Evolutionary conservation across 2,329 filamentous ascomycete species (phyloP).

Genomic region (Aureobasidium sp.): DNA sequence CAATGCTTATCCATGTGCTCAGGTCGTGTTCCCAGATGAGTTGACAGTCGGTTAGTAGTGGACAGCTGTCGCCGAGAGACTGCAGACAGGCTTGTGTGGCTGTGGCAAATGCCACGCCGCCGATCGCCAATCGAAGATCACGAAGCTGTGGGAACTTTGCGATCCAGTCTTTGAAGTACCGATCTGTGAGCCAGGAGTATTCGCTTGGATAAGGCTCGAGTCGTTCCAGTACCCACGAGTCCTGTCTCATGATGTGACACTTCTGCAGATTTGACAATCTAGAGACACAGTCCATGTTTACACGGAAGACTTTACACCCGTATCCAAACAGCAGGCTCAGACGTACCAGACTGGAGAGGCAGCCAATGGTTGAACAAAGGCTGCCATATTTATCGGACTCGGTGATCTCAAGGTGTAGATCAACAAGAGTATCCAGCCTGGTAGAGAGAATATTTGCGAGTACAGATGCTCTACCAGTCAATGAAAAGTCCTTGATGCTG

Average conservation of each 20-base stretch:
- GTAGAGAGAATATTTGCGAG: neutral
- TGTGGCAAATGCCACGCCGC: no score
- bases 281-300: neutral
- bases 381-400: no score
- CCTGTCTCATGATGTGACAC: neutral
- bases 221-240: no score
- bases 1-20: neutral
- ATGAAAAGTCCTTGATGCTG: neutral
- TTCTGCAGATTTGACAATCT: neutral
- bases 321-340: no score
- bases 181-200: neutral
- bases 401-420: neutral
- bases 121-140: neutral
- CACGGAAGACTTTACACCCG: neutral
- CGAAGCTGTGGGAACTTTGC: neutral
- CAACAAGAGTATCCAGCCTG: neutral
- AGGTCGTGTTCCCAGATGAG: neutral
- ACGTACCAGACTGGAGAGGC: neutral
- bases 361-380: neutral
- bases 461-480: accelerated
- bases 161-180: neutral
- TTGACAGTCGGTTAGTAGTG: neutral
- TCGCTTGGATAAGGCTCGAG: no score
- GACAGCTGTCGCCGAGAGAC: neutral
- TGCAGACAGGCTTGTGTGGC: neutral